Conservation (phyloP, 257 asterid genomes). For the Solanum piurae region DNA sequence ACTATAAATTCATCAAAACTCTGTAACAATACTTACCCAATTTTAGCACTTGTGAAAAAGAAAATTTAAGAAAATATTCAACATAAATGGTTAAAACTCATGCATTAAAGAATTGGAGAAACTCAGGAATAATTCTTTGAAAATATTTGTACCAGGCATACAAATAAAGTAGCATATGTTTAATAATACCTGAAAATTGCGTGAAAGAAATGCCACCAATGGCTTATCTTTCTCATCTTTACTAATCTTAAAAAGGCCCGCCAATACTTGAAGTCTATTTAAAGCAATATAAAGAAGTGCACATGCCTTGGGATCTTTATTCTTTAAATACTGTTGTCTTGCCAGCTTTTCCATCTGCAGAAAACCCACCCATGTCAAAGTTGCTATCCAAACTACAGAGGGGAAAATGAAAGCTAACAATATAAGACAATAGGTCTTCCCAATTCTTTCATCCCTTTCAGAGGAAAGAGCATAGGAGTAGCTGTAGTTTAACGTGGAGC, state of each 20-base stretch:
- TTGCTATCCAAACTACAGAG: not conserved
- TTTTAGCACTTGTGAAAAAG: not conserved
- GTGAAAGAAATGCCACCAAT: constrained; percentile 66
- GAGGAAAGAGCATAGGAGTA: not conserved
- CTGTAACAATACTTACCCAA: not conserved
- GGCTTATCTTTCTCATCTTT: constrained; percentile 91
- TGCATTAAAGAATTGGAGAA: not conserved
- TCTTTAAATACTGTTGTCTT: constrained; percentile 70
- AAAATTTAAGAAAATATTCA: not conserved
- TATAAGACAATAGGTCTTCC: not conserved
- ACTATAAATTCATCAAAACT: not conserved
- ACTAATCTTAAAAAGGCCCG: constrained; percentile 92
- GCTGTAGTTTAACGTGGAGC: not conserved
- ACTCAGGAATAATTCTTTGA: not conserved
- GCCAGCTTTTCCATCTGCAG: constrained; percentile 94
- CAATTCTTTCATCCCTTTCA: not conserved
- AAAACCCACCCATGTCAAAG: constrained; percentile 12
- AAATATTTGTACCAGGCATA: constrained; percentile 2
- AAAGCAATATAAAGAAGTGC: constrained; percentile 81
- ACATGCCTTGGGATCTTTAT: constrained; percentile 87
- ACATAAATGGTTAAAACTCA: not conserved
- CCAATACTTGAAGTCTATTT: constrained; percentile 89
- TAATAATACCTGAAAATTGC: constrained; percentile 75
- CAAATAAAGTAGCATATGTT: not conserved
- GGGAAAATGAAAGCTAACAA: not conserved